Conservation (phyloP, 805 yeast species). For the Metschnikowia borealis region DNA sequence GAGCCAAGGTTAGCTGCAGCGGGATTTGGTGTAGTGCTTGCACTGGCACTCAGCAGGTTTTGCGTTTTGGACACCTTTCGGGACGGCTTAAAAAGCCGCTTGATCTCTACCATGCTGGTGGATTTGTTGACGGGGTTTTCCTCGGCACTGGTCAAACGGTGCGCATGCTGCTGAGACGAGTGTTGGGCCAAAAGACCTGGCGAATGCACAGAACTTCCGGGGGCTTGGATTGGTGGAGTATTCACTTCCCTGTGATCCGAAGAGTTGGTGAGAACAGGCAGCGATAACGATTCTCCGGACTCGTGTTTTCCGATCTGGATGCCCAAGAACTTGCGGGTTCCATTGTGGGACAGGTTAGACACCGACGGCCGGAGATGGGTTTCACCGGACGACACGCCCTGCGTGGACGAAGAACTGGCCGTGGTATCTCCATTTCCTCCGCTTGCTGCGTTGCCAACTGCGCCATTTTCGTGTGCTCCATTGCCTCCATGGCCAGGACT, state of each 20-base stretch:
- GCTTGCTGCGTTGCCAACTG: neutral
- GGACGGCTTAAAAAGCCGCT: constrained; percentile 65
- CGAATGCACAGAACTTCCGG: constrained; percentile 4
- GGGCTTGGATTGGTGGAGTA: constrained; percentile 7
- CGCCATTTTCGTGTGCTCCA: too few relatives aligned
- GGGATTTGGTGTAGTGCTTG: neutral
- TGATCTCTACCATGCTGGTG: constrained; percentile 65
- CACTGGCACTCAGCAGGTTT: neutral
- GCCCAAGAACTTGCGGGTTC: constrained; percentile 30
- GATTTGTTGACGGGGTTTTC: constrained; percentile 31
- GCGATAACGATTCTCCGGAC: constrained; percentile 32
- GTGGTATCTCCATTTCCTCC: neutral
- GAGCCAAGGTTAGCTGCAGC: neutral
- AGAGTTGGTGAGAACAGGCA: constrained; percentile 34
- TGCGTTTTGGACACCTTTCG: constrained; percentile 26
- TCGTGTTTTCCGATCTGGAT: constrained; percentile 41
- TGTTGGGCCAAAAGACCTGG: constrained; percentile 10
- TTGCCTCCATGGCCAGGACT: neutral
- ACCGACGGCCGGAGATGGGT: constrained; percentile 17
- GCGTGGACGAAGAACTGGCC: constrained; percentile 5
- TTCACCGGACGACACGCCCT: constrained; percentile 17
- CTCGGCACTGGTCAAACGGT: constrained; percentile 10
- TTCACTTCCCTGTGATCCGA: constrained; percentile 21
- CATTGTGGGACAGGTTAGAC: constrained; percentile 24
- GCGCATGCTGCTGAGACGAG: constrained; percentile 8